phyloP scores from a whole-genome alignment of 495 filamentous ascomycete genomes.

The Lophiotrema nucula region DNA sequence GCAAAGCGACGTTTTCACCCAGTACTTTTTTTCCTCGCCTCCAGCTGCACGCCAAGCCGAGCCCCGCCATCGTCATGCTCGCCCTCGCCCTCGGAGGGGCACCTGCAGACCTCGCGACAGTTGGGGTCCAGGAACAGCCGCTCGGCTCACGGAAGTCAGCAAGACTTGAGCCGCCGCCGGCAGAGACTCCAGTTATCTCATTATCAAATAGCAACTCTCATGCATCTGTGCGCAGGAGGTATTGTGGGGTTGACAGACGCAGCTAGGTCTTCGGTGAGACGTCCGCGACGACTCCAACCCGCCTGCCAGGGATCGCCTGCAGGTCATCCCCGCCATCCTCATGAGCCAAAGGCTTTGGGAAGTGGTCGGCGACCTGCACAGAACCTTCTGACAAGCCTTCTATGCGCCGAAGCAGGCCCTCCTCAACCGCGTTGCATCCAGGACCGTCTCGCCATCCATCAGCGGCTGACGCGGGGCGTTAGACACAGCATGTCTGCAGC shows the following conservation, averaged over 20 bases:
- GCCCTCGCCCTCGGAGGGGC: too few species aligned
- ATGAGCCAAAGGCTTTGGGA: not conserved
- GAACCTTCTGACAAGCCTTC: slow-evolving; percentile 1
- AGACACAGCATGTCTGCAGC: not conserved
- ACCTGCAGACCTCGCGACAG: too few species aligned
- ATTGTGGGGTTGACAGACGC: not conserved
- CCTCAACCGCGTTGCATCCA: not conserved
- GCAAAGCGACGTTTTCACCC: too few species aligned
- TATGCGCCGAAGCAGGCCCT: not conserved
- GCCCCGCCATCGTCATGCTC: too few species aligned
- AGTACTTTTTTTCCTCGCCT: too few species aligned
- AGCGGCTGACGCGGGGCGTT: slow-evolving; percentile 23
- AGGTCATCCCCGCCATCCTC: slow-evolving; percentile 15
- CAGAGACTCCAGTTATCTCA: not conserved
- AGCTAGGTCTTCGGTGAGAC: not conserved
- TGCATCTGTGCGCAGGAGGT: not conserved
- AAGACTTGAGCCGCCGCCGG: not conserved
- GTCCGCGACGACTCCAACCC: not conserved
- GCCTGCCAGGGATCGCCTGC: slow-evolving; percentile 5
- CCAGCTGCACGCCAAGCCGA: too few species aligned
- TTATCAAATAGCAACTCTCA: not conserved
- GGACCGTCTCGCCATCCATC: not conserved
- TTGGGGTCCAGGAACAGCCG: too few species aligned
- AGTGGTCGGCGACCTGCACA: slow-evolving; percentile 2
- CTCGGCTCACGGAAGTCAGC: too few species aligned